phyloP scores from a whole-genome alignment of 805 yeast species.

The Metschnikowia proteae region DNA sequence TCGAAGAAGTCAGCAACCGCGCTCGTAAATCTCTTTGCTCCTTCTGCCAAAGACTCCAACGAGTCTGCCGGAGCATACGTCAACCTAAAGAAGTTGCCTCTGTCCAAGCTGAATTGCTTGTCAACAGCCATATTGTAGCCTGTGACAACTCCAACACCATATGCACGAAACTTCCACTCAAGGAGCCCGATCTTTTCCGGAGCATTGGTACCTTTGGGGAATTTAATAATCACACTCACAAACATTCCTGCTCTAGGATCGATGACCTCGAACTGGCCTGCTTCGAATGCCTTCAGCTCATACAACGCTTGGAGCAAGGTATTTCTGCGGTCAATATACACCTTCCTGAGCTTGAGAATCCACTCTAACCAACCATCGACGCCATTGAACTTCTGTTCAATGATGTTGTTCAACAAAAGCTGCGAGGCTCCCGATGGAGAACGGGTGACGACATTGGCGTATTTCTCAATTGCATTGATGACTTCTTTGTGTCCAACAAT shows the following conservation, averaged over 20 bases:
- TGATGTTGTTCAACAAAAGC: constrained; percentile 15
- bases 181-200: constrained; percentile 8
- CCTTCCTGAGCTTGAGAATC: constrained; percentile 46
- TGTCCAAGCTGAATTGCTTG: constrained; percentile 11
- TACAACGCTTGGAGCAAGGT: constrained; percentile 19
- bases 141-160: constrained; percentile 11
- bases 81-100: constrained; percentile 17
- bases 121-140: constrained; percentile 23
- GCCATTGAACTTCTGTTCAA: constrained; percentile 18
- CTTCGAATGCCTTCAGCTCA: constrained; percentile 20
- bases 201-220: constrained; percentile 12
- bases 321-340: constrained; percentile 44
- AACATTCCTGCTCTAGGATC: constrained; percentile 28
- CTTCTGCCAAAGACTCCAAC: constrained; percentile 15
- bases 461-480: constrained; percentile 13
- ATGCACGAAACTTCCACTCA: constrained; percentile 15
- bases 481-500: constrained; percentile 18
- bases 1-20: constrained; percentile 15
- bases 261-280: constrained; percentile 19
- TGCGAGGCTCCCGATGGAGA: constrained; percentile 20
- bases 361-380: constrained; percentile 43
- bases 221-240: constrained; percentile 13
- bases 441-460: constrained; percentile 18
- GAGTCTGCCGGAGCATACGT: constrained; percentile 28
- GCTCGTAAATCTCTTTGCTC: constrained; percentile 9